Evolutionary conservation across 768 basidiomycete species (phyloP), one percentile per base, ranked within the genome.

Genomic region (Mycena maculata): DNA sequence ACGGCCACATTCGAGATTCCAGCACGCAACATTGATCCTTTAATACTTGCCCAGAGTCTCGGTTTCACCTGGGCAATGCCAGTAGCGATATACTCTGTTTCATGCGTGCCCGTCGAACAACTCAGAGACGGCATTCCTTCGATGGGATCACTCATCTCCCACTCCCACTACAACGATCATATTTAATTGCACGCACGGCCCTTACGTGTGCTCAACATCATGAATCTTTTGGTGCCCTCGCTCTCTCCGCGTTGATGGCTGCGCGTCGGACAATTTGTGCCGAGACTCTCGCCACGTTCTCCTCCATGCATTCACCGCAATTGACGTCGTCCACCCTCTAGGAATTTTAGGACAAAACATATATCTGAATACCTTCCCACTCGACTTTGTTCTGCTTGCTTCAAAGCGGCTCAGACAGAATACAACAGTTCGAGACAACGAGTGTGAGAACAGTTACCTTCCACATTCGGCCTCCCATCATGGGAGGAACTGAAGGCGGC

Each of bases 51-150:
- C 2, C 23, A 50, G n/a, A 36, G 38, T 4, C 48, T 64, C 5
- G 39, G 15, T 3, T 9, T 64, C 13, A 31, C 36, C 5, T 64
- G 63, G 63, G 63, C 63, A 6, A 23, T 57, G 22, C 63, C 55
- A 1, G 31, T 20, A 11, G 54, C 54, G 0, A 41, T 64, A 55
- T 64, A 64, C 48, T 12, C 28, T 6, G 55, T 27, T 2, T 28
- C 53, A 3, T 48, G 45, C 18, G 11, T 2, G 3, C 8, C 63
- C 11, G 63, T 64, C 47, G n/a, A 31, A 13, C 8, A 11, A 9
- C 48, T 64, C 48, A 27, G 57, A n/a, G 63, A 64, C 39, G 63
- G 63, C 5, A 33, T 33, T 3, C 22, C n/a, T 31, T 16, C 39
- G 31, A 47, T 28, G 50, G 23, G 7, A 18, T 0, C 15, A 39